Evolutionary conservation across 495 filamentous ascomycete genomes (phyloP).

Genomic region (Margaritispora aquatica): DNA sequence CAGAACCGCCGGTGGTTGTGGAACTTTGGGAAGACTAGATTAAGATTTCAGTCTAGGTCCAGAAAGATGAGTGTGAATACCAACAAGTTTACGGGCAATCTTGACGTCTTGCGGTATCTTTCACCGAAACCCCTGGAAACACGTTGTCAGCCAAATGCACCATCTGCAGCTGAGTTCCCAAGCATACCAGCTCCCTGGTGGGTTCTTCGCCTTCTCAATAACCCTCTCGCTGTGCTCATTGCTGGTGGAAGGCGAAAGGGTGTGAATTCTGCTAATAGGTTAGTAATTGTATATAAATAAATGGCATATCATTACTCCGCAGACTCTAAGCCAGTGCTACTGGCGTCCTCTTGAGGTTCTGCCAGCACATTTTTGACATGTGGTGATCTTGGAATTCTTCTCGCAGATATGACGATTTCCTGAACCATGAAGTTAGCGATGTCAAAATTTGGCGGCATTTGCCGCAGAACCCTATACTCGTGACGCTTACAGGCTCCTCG

Average conservation of each 20-base stretch:
- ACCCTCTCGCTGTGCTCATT: neutral
- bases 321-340: neutral
- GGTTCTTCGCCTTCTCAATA: neutral
- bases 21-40: neutral
- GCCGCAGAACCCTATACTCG: neutral
- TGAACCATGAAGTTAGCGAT: slow-evolving; percentile 11
- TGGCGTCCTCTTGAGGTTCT: neutral
- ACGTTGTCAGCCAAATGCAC: neutral
- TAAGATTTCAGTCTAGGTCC: neutral
- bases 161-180: neutral
- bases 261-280: neutral
- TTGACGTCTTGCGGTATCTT: neutral
- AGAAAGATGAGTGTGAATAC: neutral
- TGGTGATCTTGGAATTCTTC: slow-evolving; percentile 7
- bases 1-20: neutral
- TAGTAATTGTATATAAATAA: neutral
- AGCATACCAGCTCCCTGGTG: too few species aligned
- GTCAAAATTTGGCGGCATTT: slow-evolving; percentile 2
- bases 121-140: neutral
- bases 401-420: slow-evolving; percentile 12
- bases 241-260: neutral
- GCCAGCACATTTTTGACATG: neutral
- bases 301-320: neutral
- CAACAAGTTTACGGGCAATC: neutral
- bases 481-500: neutral